Base-by-base conservation (phyloP, 805 yeast genomes). In the Candida ulmi region DNA sequence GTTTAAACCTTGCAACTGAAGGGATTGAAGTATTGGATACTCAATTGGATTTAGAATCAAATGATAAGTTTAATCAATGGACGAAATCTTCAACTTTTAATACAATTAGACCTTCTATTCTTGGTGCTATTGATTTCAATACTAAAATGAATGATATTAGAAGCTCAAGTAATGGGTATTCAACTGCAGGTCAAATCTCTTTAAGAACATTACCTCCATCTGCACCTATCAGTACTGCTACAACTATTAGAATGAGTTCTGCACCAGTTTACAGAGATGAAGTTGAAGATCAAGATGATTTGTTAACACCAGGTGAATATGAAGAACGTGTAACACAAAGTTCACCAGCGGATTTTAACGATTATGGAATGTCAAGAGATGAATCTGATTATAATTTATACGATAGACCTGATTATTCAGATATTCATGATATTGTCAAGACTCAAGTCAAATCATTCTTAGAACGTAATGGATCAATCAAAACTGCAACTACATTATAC, bases 91-190 rank as follows among this genome's bases (percentile, higher is more conserved):
- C 55, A 4, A 32, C 26, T 5, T 9, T 36, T n/a, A 40, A n/a
- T n/a, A n/a, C n/a, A n/a, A n/a, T 50, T 16, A 48, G 60, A 42
- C 56, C 56, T 1, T 52, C 57, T 0, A 38, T 55, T 4, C 41
- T 55, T 28, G 35, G 46, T 23, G 60, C 58, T 2, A 41, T 55
- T 33, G 55, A 54, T 13, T 27, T 55, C 29, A 53, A 46, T 32
- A 38, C 35, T 30, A 46, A 48, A 35, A 33, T 48, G 37, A 36
- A 37, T 13, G 46, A 41, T 8, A 26, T 42, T 21, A 36, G 9
- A 43, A 41, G 1, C 17, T 17, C 3, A 32, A 29, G 16, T 18
- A 43, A n/a, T n/a, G n/a, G n/a, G n/a, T n/a, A n/a, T n/a, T n/a
- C n/a, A n/a, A n/a, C 54, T 0, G 36, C 47, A 13, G 38, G 43